A percentile compares a stretch with the other conserved stretches of the same genome.
phyloP scores from a whole-genome alignment of 306 rosid species.

The Sicyos edulis region DNA sequence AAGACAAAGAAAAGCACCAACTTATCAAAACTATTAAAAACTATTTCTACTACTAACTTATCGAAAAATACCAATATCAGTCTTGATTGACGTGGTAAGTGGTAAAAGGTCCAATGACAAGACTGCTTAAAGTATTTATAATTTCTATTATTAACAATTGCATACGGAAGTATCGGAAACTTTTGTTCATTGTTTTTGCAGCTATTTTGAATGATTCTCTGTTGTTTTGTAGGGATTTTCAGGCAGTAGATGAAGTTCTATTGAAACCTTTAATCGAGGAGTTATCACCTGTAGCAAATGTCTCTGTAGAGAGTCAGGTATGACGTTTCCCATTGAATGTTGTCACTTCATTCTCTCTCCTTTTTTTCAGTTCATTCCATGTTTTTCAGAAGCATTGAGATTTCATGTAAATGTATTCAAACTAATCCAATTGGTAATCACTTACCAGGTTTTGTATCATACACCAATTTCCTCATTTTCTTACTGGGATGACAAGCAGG shows the following conservation, averaged over 20 bases:
- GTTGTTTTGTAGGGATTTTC: constrained; percentile 62
- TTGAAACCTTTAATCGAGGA: constrained; percentile 71
- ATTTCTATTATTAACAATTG: neutral
- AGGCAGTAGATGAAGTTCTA: constrained; percentile 46
- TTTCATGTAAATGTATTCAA: neutral
- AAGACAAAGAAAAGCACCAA: neutral
- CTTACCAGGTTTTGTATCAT: constrained; percentile 73
- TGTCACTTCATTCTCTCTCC: neutral
- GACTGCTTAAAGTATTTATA: constrained; percentile 3
- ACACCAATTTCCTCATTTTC: constrained; percentile 79
- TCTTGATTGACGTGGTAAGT: neutral
- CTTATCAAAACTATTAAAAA: neutral
- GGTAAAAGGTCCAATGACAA: neutral
- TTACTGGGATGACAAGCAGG: constrained; percentile 60
- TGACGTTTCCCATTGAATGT: neutral
- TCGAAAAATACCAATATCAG: neutral
- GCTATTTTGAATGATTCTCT: neutral
- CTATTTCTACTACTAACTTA: neutral
- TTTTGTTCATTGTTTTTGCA: neutral
- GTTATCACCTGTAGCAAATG: constrained; percentile 60
- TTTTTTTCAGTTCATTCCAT: constrained; percentile 3
- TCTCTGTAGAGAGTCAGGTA: constrained; percentile 92
- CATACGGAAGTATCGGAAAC: neutral
- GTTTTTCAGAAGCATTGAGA: neutral
- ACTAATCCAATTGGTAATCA: constrained; percentile 5